These are phyloP conservation scores for Ophiocordyceps australis DNA, from an alignment of 2,329 filamentous ascomycete genomes.

Conservation along the genomic window DNA sequence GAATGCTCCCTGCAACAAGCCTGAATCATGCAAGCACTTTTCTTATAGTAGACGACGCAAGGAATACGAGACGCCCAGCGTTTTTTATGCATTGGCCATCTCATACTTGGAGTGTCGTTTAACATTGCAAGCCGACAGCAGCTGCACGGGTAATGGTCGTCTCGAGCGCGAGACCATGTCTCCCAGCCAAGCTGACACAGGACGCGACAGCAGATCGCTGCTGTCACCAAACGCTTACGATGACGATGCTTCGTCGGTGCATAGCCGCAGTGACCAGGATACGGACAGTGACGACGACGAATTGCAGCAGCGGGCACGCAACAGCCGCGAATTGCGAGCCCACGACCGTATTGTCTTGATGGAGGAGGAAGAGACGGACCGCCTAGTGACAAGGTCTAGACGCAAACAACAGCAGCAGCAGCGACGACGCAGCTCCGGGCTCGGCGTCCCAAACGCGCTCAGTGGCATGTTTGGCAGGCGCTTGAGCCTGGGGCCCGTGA, in stretches of 20 bases:
- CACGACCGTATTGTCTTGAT: conserved; percentile 54
- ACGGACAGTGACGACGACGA: conserved; percentile 63
- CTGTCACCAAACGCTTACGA: conserved; percentile 49
- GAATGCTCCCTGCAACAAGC: too few relatives aligned
- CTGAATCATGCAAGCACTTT: too few relatives aligned
- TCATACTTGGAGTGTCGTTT: too few relatives aligned
- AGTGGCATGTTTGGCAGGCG: conserved; percentile 28
- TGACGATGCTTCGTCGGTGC: conserved; percentile 49
- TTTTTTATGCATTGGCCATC: too few relatives aligned
- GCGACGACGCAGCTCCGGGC: conserved; percentile 27
- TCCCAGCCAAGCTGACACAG: conserved; percentile 6
- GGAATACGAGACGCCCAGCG: too few relatives aligned
- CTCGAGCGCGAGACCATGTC: conserved; percentile 1
- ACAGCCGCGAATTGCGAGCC: conserved; percentile 49
- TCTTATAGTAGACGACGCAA: too few relatives aligned
- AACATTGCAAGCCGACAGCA: background rate
- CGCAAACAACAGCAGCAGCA: conserved; percentile 29
- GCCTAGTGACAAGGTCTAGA: conserved; percentile 34
- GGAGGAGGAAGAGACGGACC: conserved; percentile 57
- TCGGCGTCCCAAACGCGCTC: conserved; percentile 32
- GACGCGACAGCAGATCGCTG: conserved; percentile 22
- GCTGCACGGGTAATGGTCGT: background rate
- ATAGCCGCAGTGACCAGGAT: conserved; percentile 52
- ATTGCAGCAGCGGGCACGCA: conserved; percentile 44
- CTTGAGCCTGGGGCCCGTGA: conserved; percentile 14